These are phyloP conservation scores for Apiospora sp. DNA, from an alignment of 2,329 filamentous ascomycete genomes.

Conservation along the genomic window DNA sequence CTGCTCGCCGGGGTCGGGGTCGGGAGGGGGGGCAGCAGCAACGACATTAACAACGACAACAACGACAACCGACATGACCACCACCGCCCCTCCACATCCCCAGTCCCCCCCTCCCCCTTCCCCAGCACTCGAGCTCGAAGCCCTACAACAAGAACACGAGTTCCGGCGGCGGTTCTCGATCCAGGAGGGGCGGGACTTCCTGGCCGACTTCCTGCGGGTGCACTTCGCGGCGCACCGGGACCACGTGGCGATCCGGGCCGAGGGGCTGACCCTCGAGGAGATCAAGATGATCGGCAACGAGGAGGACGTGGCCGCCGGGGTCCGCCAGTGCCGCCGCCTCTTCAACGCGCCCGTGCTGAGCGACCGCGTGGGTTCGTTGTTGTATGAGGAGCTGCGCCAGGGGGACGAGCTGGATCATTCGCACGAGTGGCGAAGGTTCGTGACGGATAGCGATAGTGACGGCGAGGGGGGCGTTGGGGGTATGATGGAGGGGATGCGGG, in stretches of 20 bases:
- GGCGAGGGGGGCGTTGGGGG: background rate
- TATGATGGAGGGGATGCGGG: background rate
- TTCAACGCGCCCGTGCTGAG: conserved; percentile 36
- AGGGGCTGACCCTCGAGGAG: conserved; percentile 32
- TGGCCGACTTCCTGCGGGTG: conserved; percentile 30
- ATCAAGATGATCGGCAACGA: conserved; percentile 37
- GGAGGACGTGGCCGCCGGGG: conserved; percentile 26
- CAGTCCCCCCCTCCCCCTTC: background rate
- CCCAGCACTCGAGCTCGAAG: background rate
- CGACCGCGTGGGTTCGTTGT: conserved; percentile 32
- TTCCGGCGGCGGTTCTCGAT: conserved; percentile 21
- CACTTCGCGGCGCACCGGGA: conserved; percentile 31
- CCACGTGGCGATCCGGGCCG: conserved; percentile 27
- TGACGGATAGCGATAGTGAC: background rate
- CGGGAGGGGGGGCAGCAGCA: background rate
- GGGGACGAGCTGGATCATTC: conserved; percentile 32
- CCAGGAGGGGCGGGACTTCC: conserved; percentile 30
- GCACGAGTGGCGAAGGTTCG: conserved; percentile 25
- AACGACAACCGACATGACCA: background rate
- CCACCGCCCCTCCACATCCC: too few relatives aligned
- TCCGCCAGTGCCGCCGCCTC: conserved; percentile 32
- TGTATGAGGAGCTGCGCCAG: conserved; percentile 33
- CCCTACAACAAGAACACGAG: conserved; percentile 23
- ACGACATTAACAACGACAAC: background rate
- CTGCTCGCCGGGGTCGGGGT: background rate